These are phyloP conservation scores for Marvania coccoides DNA, from an alignment of 139 green algal genomes.

Conservation along the genomic window DNA sequence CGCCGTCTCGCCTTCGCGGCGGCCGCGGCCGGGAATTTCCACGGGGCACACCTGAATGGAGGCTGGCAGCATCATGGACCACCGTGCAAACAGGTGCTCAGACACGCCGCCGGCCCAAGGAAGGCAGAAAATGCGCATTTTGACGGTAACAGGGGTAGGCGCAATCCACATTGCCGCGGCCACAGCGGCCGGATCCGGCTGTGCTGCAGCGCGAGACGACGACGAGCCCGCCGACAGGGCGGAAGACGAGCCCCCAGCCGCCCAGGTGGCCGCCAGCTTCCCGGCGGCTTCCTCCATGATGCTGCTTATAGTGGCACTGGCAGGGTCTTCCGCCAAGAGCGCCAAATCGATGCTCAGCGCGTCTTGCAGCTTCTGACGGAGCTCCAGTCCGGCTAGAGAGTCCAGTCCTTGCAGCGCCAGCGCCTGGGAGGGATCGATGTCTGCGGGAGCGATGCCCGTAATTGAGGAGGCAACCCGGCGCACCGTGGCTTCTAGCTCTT, in stretches of 20 bases:
- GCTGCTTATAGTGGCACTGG: neutral
- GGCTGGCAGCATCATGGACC: constrained; percentile 28
- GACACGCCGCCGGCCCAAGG: constrained; percentile 39
- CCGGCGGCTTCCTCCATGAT: constrained; percentile 10
- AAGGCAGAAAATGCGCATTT: constrained; percentile 40
- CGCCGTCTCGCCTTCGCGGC: constrained; percentile 10
- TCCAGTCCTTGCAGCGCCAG: constrained; percentile 30
- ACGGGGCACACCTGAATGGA: constrained; percentile 39
- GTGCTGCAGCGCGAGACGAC: neutral
- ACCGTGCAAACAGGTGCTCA: constrained; percentile 37
- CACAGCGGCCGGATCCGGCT: neutral
- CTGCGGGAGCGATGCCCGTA: neutral
- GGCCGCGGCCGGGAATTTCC: constrained; percentile 32
- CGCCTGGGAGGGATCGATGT: neutral
- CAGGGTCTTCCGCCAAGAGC: constrained; percentile 20
- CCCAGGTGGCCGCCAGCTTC: neutral
- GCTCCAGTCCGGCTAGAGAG: constrained; percentile 35
- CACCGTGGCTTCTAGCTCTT: constrained; percentile 5
- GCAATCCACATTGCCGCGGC: constrained; percentile 6
- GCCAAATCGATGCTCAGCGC: constrained; percentile 9
- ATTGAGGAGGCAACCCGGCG: neutral
- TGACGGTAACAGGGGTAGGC: constrained; percentile 13
- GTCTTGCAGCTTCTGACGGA: constrained; percentile 25
- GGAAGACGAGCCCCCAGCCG: neutral
- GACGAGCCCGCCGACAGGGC: neutral